Evolutionary conservation across 1,139 yeast genomes (phyloP), one percentile per base, ranked within the genome.

Genomic region (Scheffersomyces titani): DNA sequence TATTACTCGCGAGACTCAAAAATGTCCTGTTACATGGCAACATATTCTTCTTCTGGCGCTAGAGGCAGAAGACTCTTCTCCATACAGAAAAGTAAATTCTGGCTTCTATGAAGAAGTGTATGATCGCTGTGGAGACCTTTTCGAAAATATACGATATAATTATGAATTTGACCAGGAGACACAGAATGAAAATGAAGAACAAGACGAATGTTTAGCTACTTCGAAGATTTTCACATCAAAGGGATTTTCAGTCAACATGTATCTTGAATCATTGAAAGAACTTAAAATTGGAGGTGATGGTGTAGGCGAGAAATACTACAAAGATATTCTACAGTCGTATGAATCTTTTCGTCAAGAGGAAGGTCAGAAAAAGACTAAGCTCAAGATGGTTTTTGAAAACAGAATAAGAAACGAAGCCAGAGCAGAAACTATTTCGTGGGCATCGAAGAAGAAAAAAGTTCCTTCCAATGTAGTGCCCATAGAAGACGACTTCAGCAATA

Each of bases 11-110:
- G 44, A 62, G 20, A 18, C 11, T 5, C 40, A 44, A 19, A 45
- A 6, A 20, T 54, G 49, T 13, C 52, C 55, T 6, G 54, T 65
- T 16, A 61, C 64, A 44, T 76, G 80, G 80, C 70, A 66, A 51
- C 72, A 73, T 20, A 64, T 75, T 1, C 55, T 75, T 11, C 54
- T 66, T 44, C 63, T 72, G 20, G 70, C 70, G 1, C 54, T 70
- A 22, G 61, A 63, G 24, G 58, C 58, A 9, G 67, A 64, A 22
- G 64, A 65, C 49, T 48, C 62, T 13, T 20, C 20, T 1, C 68
- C 68, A 1, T 54, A 60, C 19, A 19, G 52, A 9, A 50, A 49
- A 3, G 55, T 61, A 36, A 57, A 66, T 44, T 60, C 64, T 1
- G 55, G 54, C 1, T 22, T 24, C 22, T 66, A 64, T 53, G 51